Conservation (phyloP, 768 basidiomycete genomes). For the Mycena amicta region DNA sequence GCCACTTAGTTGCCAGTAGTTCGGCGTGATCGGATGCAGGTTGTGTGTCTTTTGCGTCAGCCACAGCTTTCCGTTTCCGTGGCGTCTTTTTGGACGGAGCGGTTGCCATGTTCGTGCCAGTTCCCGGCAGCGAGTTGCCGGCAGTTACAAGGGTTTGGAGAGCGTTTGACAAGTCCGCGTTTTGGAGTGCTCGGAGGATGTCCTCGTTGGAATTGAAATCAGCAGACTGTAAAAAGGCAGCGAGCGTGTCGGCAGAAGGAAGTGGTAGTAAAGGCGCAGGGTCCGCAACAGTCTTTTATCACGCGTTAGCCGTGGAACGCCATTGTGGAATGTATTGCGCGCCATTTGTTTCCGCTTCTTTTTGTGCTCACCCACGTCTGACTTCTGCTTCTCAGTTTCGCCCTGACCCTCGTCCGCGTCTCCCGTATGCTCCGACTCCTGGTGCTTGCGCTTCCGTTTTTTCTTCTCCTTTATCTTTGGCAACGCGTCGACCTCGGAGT, state of each 20-base stretch:
- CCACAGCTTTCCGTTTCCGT: conserved; percentile 11
- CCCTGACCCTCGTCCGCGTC: conserved; percentile 1
- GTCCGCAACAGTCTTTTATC: no score
- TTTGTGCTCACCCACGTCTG: conserved; percentile 20
- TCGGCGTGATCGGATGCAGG: conserved; percentile 61
- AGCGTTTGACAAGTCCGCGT: conserved; percentile 68
- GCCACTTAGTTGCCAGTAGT: conserved; percentile 78
- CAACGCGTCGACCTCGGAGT: not conserved
- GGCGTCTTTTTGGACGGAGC: conserved; percentile 35
- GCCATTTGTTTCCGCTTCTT: conserved; percentile 36
- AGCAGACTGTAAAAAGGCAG: conserved; percentile 30
- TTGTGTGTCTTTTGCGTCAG: conserved; percentile 37
- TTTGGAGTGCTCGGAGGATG: conserved; percentile 71
- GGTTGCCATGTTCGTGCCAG: conserved; percentile 21
- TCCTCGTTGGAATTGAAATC: conserved; percentile 67
- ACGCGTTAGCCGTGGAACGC: not conserved
- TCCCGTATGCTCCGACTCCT: conserved; percentile 27
- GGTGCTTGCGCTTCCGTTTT: conserved; percentile 29
- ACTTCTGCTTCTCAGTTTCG: conserved; percentile 25
- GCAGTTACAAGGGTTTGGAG: conserved; percentile 66
- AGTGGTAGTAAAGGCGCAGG: not conserved
- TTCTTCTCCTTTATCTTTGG: conserved; percentile 16
- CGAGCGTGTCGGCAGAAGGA: not conserved
- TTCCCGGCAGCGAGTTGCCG: conserved; percentile 39
- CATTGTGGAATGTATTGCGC: conserved; percentile 11